These are phyloP conservation scores for Nectriaceae sp. DNA, from an alignment of 2,329 filamentous ascomycete genomes.

Conservation along the genomic window DNA sequence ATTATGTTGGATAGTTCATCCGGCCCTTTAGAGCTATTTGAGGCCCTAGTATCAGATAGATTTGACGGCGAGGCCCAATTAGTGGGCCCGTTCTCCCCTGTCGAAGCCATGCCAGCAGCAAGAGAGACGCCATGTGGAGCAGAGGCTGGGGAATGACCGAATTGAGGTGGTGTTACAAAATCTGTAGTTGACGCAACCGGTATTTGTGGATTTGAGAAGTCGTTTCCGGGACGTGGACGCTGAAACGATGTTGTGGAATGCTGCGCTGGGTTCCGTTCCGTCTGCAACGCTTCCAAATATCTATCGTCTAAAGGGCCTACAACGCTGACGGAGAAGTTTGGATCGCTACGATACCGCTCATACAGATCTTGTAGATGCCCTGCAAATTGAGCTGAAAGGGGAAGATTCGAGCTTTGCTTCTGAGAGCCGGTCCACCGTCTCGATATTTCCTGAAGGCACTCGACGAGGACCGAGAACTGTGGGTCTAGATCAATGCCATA, in stretches of 20 bases:
- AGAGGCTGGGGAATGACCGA: neutral
- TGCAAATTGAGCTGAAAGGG: conserved; percentile 1
- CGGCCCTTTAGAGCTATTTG: neutral
- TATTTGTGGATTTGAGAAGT: neutral
- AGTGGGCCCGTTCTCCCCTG: neutral
- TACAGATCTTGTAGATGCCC: conserved; percentile 2
- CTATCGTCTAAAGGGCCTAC: neutral
- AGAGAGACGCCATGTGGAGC: neutral
- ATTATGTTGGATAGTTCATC: conserved; percentile 34
- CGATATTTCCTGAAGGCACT: conserved; percentile 32
- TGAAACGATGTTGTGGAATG: neutral
- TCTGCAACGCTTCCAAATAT: neutral
- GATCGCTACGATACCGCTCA: neutral
- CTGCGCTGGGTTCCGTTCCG: neutral
- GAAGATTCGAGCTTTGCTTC: neutral
- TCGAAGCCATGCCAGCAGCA: neutral
- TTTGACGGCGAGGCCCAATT: conserved; percentile 3
- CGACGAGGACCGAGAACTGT: conserved; percentile 32
- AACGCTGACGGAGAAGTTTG: neutral
- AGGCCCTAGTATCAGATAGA: neutral
- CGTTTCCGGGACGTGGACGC: neutral
- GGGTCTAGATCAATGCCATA: conserved; percentile 18
- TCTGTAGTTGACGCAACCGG: neutral
- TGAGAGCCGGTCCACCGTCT: conserved; percentile 27
- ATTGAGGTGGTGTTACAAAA: neutral